A percentile compares a stretch with the other conserved stretches of the same genome.
phyloP scores from a whole-genome alignment of 2,329 filamentous ascomycete species.

The Ophiostoma piceae region DNA sequence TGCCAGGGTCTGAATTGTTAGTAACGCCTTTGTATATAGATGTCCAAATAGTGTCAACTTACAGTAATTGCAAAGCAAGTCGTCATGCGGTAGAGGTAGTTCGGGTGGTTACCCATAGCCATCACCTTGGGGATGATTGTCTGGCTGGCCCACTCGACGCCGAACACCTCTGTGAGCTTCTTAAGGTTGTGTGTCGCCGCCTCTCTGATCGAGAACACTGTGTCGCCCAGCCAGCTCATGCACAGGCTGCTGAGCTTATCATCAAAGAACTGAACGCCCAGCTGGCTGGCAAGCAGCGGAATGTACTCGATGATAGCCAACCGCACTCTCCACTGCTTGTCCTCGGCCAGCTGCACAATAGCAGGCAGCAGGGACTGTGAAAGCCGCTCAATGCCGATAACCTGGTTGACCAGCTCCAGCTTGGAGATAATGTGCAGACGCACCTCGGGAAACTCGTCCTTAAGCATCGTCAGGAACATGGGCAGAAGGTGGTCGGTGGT shows the following conservation, averaged over 20 bases:
- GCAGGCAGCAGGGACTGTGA: slow-evolving; percentile 95
- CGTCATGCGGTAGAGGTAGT: slow-evolving; percentile 99
- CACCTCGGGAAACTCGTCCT: slow-evolving; percentile 98
- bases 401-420: slow-evolving; percentile 95
- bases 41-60: background rate
- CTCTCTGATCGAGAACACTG: slow-evolving; percentile 96
- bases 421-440: slow-evolving; percentile 99
- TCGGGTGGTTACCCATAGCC: slow-evolving; percentile 95
- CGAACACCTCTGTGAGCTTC: slow-evolving; percentile 98
- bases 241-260: slow-evolving; percentile 92
- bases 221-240: slow-evolving; percentile 98
- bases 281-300: slow-evolving; percentile 86
- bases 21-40: slow-evolving; percentile 28
- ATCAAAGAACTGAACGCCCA: slow-evolving; percentile 96
- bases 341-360: slow-evolving; percentile 94
- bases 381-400: slow-evolving; percentile 95
- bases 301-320: slow-evolving; percentile 99
- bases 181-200: slow-evolving; percentile 95
- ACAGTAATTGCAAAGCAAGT: slow-evolving; percentile 87
- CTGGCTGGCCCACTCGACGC: slow-evolving; percentile 93
- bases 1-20: slow-evolving; percentile 67
- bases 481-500: slow-evolving; percentile 94
- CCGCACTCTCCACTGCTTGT: slow-evolving; percentile 98
- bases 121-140: slow-evolving; percentile 98
- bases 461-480: slow-evolving; percentile 99